Base-by-base conservation (phyloP, 306 rosid species). In the Inga oerstediana region DNA sequence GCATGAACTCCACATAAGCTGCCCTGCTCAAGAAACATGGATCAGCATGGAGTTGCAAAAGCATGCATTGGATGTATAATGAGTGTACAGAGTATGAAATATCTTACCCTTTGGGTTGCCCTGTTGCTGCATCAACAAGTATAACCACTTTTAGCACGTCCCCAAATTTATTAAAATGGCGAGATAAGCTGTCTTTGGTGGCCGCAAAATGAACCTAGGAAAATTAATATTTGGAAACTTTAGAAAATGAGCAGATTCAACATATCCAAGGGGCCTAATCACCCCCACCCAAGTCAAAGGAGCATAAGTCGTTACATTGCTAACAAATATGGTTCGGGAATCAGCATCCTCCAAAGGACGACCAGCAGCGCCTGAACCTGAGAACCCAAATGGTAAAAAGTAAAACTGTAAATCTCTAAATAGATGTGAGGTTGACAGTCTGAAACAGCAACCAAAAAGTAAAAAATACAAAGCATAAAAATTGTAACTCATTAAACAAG, bases 121-220 rank as follows among this genome's bases (percentile, higher is more conserved):
- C 97, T 39, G 97, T 96, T 54, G 94, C 85, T 44, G 92, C 92
- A 89, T 96, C 99, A 69, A 91, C 90, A 66, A 89, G 83, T 74
- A 93, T 93, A 34, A 90, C 69, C 77, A 93, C 97, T 88, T 96
- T 96, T 65, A 91, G 87, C 52, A 96, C 92, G 27, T 96, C 99
- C 34, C 99, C 98, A 76, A 91, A 93, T 85, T 91, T 93, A 81
- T 92, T 93, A 64, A 96, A 93, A 88, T 96, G 99, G 41, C 97
- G 89, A 84, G 98, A 92, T 72, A 96, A 85, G 76, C 93, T 90
- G 80, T 93, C 99, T 90, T 91, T 96, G 72, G 97, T 90, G 37
- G 99, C 98, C 86, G 90, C 99, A 87, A 93, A 96, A 84, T 96
- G 99, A 72, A 96, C 98, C 99, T 95, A 90, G 58, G 39, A 78